A percentile compares a stretch with the other conserved stretches of the same genome.
Evolutionary conservation across 768 basidiomycete species (phyloP).

Genomic region (Lactarius hatsudake): DNA sequence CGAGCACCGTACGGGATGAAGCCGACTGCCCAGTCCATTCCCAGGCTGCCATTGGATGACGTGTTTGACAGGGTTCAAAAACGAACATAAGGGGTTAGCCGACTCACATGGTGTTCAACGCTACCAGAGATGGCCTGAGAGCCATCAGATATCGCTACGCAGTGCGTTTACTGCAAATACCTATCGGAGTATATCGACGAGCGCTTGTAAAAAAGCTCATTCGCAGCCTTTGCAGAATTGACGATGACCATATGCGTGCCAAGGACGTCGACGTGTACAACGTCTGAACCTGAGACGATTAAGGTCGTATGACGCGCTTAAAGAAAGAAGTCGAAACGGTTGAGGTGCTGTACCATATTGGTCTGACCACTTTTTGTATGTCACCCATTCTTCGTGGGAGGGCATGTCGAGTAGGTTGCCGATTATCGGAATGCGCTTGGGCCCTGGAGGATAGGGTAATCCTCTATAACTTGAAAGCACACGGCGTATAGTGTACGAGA

Average conservation of each 20-base stretch:
- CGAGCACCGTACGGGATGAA: conserved; percentile 3
- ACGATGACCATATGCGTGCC: conserved; percentile 31
- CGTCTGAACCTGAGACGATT: conserved; percentile 9
- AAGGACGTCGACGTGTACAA: conserved; percentile 27
- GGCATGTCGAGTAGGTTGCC: conserved; percentile 17
- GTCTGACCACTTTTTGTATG: conserved; percentile 9
- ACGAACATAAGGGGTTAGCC: background rate
- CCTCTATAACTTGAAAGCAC: background rate
- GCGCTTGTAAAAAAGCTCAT: conserved; percentile 9
- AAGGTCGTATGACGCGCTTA: background rate
- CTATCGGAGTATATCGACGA: conserved; percentile 16
- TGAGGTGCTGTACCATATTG: conserved; percentile 4
- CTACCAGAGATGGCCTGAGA: conserved; percentile 5
- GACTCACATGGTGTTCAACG: background rate
- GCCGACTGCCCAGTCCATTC: background rate
- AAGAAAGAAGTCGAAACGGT: background rate
- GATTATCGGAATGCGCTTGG: conserved; percentile 15
- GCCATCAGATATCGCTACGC: background rate
- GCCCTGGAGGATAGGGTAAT: conserved; percentile 19
- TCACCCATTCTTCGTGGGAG: conserved; percentile 5
- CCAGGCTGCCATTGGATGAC: conserved; percentile 29
- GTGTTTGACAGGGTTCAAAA: background rate
- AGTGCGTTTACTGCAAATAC: background rate
- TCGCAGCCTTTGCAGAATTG: conserved; percentile 35
- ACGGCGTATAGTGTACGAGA: background rate